Conservation (phyloP, 1,284 basidiomycete genomes). For the Mycena citricolor region DNA sequence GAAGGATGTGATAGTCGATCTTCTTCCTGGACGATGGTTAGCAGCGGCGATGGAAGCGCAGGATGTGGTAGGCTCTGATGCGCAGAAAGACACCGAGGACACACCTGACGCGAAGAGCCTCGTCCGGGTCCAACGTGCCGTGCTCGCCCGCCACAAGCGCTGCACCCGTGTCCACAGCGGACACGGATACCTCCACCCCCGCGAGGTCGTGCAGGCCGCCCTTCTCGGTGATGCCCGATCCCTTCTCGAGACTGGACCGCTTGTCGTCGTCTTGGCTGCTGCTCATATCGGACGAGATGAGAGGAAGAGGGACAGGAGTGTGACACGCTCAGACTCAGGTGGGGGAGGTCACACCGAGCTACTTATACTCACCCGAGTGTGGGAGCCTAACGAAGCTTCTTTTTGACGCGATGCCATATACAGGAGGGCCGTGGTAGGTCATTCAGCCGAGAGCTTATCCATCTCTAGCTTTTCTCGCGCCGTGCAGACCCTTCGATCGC, state of each 20-base stretch:
- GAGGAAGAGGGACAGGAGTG: neutral
- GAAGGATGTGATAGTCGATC: slow-evolving; percentile 71
- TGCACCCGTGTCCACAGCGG: slow-evolving; percentile 11
- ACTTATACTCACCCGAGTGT: no score
- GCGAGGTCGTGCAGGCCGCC: slow-evolving; percentile 18
- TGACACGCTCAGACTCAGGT: neutral
- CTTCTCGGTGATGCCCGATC: slow-evolving; percentile 12
- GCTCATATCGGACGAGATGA: slow-evolving; percentile 4
- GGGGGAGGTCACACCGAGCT: neutral
- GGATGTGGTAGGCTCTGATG: neutral
- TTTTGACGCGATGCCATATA: no score
- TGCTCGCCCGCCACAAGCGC: slow-evolving; percentile 8
- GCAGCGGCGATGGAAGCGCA: no score
- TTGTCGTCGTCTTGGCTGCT: slow-evolving; percentile 11
- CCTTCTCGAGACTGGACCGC: no score
- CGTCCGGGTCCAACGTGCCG: slow-evolving; percentile 2
- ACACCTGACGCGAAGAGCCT: slow-evolving; percentile 10
- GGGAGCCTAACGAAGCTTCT: no score
- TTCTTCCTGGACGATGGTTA: slow-evolving; percentile 59
- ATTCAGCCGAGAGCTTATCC: no score
- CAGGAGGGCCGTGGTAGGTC: no score
- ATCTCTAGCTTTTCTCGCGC: no score
- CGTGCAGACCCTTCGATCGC: no score
- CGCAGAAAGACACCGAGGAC: neutral
- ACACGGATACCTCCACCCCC: slow-evolving; percentile 5